Percentiles rank a stretch among this genome's conserved stretches.
Evolutionary conservation across 148 eudicot species (phyloP).

Genomic region (Salicornia ramosissima): DNA sequence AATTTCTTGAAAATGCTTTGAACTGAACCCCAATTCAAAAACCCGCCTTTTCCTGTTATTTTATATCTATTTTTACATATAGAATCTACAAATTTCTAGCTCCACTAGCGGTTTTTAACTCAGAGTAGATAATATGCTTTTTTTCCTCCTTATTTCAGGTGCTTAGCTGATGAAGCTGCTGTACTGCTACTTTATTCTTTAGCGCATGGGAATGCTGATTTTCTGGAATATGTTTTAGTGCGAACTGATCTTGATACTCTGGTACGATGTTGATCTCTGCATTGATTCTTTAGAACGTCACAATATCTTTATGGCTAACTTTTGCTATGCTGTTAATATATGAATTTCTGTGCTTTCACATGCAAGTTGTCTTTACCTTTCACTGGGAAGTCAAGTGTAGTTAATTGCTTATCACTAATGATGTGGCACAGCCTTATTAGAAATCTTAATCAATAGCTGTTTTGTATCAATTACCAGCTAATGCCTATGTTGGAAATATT

Average conservation of each 20-base stretch:
- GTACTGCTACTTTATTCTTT: conserved; percentile 74
- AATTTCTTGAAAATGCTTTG: too few relatives aligned
- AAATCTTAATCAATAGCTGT: not conserved
- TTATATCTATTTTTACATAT: not conserved
- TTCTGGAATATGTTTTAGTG: conserved; percentile 94
- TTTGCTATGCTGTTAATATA: not conserved
- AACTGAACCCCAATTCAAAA: too few relatives aligned
- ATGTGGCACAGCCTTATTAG: not conserved
- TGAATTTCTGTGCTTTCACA: not conserved
- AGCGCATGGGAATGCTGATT: conserved; percentile 84
- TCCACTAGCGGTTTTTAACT: not conserved
- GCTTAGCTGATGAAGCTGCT: conserved; percentile 71
- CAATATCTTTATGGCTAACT: not conserved
- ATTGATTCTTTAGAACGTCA: not conserved
- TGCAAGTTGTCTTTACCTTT: not conserved
- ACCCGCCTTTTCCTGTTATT: not conserved
- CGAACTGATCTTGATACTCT: conserved; percentile 93
- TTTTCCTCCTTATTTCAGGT: conserved; percentile 37
- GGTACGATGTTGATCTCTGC: conserved; percentile 43
- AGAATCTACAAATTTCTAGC: not conserved
- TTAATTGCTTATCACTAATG: conserved; percentile 1
- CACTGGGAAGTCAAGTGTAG: not conserved
- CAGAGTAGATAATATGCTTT: not conserved
- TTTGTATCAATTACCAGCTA: conserved; percentile 43
- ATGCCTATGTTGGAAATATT: conserved; percentile 89